phyloP scores from a whole-genome alignment of 306 rosid genomes.

The Gynostemma pentaphyllum region DNA sequence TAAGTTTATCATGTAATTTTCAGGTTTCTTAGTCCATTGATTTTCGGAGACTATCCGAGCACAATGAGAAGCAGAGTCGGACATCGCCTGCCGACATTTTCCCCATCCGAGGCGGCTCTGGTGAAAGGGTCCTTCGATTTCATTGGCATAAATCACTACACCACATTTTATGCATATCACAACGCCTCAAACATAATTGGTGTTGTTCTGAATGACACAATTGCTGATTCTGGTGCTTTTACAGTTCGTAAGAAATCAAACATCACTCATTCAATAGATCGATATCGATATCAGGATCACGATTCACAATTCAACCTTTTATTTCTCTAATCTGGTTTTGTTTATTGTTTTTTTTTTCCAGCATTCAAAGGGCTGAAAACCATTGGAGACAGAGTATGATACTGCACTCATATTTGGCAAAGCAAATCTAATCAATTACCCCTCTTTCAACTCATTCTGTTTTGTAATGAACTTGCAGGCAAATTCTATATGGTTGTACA shows the following conservation, averaged over 20 bases:
- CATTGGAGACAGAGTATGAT: conserved; percentile 60
- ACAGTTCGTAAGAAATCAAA: conserved; percentile 53
- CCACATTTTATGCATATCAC: conserved; percentile 49
- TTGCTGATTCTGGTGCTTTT: conserved; percentile 57
- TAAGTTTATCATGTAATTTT: not conserved
- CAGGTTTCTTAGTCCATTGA: conserved; percentile 71
- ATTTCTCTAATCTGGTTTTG: not conserved
- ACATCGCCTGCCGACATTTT: conserved; percentile 49
- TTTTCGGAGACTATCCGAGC: conserved; percentile 68
- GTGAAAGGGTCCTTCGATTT: conserved; percentile 75
- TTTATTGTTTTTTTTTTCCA: conserved; percentile 22
- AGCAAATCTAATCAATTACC: not conserved
- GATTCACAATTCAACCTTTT: not conserved
- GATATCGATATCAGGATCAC: not conserved
- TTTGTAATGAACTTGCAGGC: conserved; percentile 35
- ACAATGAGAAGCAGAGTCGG: conserved; percentile 58
- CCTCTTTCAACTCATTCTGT: not conserved
- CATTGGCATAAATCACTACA: conserved; percentile 92
- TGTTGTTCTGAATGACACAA: conserved; percentile 27
- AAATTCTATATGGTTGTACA: conserved; percentile 67
- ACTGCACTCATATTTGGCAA: not conserved
- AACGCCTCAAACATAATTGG: conserved; percentile 17
- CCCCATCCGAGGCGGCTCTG: conserved; percentile 27
- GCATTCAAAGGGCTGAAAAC: conserved; percentile 55
- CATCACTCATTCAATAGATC: not conserved